Evolutionary conservation across 1,139 yeast genomes (phyloP).

Genomic region (Saccharomyces hybrid): DNA sequence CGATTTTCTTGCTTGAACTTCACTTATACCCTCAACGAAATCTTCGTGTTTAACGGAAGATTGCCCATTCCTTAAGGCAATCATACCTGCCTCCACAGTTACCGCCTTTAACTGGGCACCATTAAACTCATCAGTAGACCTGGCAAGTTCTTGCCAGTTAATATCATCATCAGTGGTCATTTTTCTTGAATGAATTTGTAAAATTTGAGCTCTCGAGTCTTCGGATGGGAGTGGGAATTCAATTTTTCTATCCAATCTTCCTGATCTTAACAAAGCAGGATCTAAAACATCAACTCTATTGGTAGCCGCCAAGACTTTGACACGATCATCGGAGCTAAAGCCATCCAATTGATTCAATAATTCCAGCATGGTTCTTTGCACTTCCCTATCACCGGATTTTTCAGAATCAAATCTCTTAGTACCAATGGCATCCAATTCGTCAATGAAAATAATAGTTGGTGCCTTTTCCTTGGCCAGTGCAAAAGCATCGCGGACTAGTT

Average conservation of each 20-base stretch:
- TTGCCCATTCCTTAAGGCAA: slow-evolving; percentile 93
- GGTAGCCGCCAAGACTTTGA: slow-evolving; percentile 95
- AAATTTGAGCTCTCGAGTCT: slow-evolving; percentile 92
- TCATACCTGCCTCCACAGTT: slow-evolving; percentile 99
- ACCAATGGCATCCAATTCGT: slow-evolving; percentile 97
- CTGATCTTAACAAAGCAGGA: slow-evolving; percentile 94
- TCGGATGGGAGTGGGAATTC: slow-evolving; percentile 97
- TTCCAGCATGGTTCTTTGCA: slow-evolving; percentile 98
- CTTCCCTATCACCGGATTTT: slow-evolving; percentile 97
- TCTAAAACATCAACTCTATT: slow-evolving; percentile 96
- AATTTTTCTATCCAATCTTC: slow-evolving; percentile 93
- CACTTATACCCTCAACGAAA: slow-evolving; percentile 95
- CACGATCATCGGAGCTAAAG: slow-evolving; percentile 93
- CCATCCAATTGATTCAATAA: slow-evolving; percentile 95
- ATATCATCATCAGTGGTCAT: slow-evolving; percentile 90
- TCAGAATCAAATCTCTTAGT: slow-evolving; percentile 97
- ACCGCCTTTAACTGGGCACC: slow-evolving; percentile 99
- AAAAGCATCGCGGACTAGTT: slow-evolving; percentile 94
- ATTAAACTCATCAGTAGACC: slow-evolving; percentile 95
- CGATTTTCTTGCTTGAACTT: slow-evolving; percentile 94
- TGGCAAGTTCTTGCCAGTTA: slow-evolving; percentile 96
- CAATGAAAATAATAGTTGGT: slow-evolving; percentile 94
- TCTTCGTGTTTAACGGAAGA: slow-evolving; percentile 91
- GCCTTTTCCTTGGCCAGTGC: slow-evolving; percentile 98
- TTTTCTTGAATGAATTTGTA: slow-evolving; percentile 94